Percentiles rank a stretch among this genome's conserved stretches.
Evolutionary conservation across 768 basidiomycete genomes (phyloP).

Genomic region (Chalciporus chontae): DNA sequence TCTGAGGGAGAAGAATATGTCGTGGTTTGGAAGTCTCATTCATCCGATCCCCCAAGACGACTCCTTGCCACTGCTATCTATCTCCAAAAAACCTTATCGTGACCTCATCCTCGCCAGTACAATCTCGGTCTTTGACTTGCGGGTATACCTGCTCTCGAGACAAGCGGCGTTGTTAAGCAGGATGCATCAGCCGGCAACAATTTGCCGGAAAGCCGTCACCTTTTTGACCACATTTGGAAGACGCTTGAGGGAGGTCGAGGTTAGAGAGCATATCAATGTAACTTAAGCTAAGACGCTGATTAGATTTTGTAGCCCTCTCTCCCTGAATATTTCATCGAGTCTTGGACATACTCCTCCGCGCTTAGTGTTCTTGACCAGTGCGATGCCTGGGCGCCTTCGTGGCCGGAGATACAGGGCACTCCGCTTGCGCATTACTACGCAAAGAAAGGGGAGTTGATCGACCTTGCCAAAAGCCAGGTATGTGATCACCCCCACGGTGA

Average conservation of each 20-base stretch:
- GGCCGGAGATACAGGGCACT: slow-evolving; percentile 43
- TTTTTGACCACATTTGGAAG: slow-evolving; percentile 80
- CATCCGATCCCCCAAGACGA: slow-evolving; percentile 71
- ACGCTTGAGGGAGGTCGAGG: slow-evolving; percentile 72
- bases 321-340: slow-evolving; percentile 76
- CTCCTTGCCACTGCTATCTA: slow-evolving; percentile 73
- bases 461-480: slow-evolving; percentile 88
- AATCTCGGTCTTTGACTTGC: slow-evolving; percentile 92
- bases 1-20: slow-evolving; percentile 74
- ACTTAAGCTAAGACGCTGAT: slow-evolving; percentile 16
- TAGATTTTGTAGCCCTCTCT: slow-evolving; percentile 41
- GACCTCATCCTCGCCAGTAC: slow-evolving; percentile 86
- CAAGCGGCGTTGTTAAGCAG: slow-evolving; percentile 77
- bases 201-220: slow-evolving; percentile 63
- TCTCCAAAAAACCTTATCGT: slow-evolving; percentile 78
- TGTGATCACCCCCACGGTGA: slow-evolving; percentile 7
- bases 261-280: slow-evolving; percentile 29
- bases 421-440: slow-evolving; percentile 57
- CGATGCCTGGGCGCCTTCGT: slow-evolving; percentile 60
- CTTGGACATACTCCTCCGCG: slow-evolving; percentile 91
- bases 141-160: slow-evolving; percentile 83
- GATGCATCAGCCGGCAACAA: slow-evolving; percentile 63
- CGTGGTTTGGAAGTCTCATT: slow-evolving; percentile 90
- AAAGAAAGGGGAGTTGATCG: slow-evolving; percentile 82
- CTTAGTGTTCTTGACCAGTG: slow-evolving; percentile 80